A percentile compares a stretch with the other conserved stretches of the same genome.
phyloP scores from a whole-genome alignment of 2,329 filamentous ascomycete genomes.

The Aspergillus alliaceus region DNA sequence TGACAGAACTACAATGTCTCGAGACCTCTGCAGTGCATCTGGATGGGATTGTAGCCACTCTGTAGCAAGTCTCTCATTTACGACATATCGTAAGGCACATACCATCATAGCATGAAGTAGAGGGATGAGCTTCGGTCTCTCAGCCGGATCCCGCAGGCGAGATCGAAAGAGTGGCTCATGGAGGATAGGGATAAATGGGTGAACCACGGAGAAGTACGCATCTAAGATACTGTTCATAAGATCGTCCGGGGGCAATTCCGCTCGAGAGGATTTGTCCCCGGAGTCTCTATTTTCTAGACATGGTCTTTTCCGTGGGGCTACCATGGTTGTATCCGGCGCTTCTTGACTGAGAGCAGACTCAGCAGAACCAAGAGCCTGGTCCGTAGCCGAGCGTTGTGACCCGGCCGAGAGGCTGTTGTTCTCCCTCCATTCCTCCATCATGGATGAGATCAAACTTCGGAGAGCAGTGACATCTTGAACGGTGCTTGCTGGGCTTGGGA shows the following conservation, averaged over 20 bases:
- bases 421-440: not conserved
- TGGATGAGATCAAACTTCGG: not conserved
- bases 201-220: constrained; percentile 40
- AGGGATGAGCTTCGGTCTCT: constrained; percentile 26
- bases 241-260: constrained; percentile 7
- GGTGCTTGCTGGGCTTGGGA: not conserved
- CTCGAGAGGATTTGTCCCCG: not conserved
- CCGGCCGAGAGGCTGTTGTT: not conserved
- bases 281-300: not conserved
- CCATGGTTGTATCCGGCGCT: not conserved
- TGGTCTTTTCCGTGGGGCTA: not conserved
- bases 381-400: no score
- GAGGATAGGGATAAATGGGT: constrained; percentile 45
- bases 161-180: constrained; percentile 32
- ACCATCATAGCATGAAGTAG: constrained; percentile 41
- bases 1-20: constrained; percentile 10
- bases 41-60: not conserved
- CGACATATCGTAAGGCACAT: constrained; percentile 36
- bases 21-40: constrained; percentile 1
- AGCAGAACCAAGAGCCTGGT: no score
- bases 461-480: not conserved
- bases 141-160: constrained; percentile 20
- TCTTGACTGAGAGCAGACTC: not conserved
- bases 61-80: constrained; percentile 2
- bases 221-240: constrained; percentile 34